Conservation (phyloP, 2,329 filamentous ascomycete genomes). For the Emericellopsis atlantica region DNA sequence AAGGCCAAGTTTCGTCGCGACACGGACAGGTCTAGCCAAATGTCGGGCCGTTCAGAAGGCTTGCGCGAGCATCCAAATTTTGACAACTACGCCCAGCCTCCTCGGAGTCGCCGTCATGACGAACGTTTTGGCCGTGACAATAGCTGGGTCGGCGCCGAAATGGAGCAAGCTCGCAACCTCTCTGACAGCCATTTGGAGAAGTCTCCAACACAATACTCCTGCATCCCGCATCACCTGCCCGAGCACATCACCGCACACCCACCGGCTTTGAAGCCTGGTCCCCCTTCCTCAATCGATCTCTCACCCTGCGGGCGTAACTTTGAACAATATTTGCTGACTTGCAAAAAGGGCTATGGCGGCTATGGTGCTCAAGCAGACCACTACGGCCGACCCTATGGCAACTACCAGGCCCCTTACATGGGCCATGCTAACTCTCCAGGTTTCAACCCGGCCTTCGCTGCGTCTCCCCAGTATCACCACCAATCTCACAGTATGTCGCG, state of each 20-base stretch:
- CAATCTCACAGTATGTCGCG: constrained; percentile 65
- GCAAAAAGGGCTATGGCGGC: constrained; percentile 47
- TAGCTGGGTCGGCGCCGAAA: not conserved
- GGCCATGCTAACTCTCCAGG: constrained; percentile 31
- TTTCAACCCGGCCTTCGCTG: constrained; percentile 34
- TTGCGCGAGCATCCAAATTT: too few relatives aligned
- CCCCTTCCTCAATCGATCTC: constrained; percentile 13
- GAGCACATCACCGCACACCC: too few relatives aligned
- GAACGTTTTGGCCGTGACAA: not conserved
- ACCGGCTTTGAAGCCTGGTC: too few relatives aligned
- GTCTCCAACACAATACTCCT: not conserved
- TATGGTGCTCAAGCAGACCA: constrained; percentile 24
- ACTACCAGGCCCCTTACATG: constrained; percentile 38
- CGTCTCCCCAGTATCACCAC: constrained; percentile 36
- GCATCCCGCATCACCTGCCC: too few relatives aligned
- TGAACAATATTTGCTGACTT: constrained; percentile 62
- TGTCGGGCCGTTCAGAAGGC: too few relatives aligned
- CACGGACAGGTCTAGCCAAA: constrained; percentile 26
- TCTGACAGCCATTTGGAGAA: not conserved
- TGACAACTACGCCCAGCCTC: not conserved
- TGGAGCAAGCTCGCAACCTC: not conserved
- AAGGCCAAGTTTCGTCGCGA: constrained; percentile 33
- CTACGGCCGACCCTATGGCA: constrained; percentile 22
- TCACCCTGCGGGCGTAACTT: constrained; percentile 58
- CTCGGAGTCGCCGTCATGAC: not conserved